Percentiles rank a stretch among this genome's conserved stretches.
phyloP scores from a whole-genome alignment of 2,329 filamentous ascomycete species.

The Sarocladium oryzae region DNA sequence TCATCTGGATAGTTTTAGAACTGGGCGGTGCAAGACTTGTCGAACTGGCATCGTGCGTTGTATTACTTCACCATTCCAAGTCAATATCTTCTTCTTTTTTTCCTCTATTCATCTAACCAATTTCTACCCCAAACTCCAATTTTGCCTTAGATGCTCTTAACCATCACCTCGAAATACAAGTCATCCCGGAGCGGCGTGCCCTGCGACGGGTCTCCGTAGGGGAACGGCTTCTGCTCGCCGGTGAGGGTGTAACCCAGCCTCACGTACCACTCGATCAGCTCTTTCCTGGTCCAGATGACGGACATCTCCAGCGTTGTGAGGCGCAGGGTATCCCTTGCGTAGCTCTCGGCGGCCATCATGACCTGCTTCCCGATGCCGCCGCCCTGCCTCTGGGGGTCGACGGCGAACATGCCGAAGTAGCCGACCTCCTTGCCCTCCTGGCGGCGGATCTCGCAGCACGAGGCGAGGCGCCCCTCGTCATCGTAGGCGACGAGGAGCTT shows the following conservation, averaged over 20 bases:
- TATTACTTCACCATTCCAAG: too few species aligned
- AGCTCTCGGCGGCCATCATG: conserved; percentile 33
- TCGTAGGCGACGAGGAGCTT: conserved; percentile 32
- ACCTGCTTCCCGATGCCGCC: conserved; percentile 37
- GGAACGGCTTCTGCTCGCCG: conserved; percentile 34
- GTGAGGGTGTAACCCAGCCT: conserved; percentile 35
- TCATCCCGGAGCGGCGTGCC: conserved; percentile 34
- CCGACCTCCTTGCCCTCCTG: conserved; percentile 19
- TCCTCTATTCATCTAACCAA: not conserved
- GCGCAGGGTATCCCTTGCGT: conserved; percentile 26
- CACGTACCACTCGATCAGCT: conserved; percentile 40
- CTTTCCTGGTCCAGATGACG: conserved; percentile 35
- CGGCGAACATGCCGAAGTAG: conserved; percentile 44
- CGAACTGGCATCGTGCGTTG: too few species aligned
- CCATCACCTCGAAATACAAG: conserved; percentile 34
- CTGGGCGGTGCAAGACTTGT: too few species aligned
- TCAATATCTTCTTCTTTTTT: too few species aligned
- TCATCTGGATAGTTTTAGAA: too few species aligned
- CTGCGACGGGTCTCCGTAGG: conserved; percentile 30
- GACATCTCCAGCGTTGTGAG: conserved; percentile 33
- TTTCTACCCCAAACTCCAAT: not conserved
- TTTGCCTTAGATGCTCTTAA: conserved; percentile 28
- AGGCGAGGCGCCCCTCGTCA: conserved; percentile 21
- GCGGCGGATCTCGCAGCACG: conserved; percentile 38
- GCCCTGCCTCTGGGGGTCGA: conserved; percentile 34